Percentiles rank a stretch among this genome's conserved stretches.
Conservation (phyloP, 345 rosid genomes). For the Kernera saxatilis region DNA sequence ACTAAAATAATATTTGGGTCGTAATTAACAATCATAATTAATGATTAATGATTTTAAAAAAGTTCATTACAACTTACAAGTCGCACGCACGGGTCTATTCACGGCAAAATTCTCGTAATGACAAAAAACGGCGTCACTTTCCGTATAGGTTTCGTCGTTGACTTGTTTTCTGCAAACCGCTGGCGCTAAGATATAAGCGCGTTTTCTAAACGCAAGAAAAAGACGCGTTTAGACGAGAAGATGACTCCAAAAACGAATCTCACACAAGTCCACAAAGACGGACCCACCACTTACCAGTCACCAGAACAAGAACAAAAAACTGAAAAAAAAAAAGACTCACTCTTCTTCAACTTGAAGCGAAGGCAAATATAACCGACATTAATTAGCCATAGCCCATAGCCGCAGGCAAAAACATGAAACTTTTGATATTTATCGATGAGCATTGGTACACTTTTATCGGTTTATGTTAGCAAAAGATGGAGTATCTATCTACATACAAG, state of each 20-base stretch:
- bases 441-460: conserved; percentile 6
- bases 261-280: neutral
- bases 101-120: neutral
- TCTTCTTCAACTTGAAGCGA: conserved; percentile 1
- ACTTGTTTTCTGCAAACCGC: neutral
- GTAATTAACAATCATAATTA: neutral
- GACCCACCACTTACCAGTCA: neutral
- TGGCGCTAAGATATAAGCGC: neutral
- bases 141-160: neutral
- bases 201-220: conserved; percentile 9
- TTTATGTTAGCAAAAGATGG: conserved; percentile 12
- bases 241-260: neutral
- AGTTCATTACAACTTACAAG: no score
- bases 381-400: neutral
- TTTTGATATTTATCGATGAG: neutral
- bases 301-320: neutral
- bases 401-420: neutral
- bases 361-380: neutral
- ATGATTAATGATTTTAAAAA: no score
- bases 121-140: neutral
- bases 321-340: neutral
- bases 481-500: conserved; percentile 2
- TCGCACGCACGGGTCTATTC: neutral
- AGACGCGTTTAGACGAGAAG: conserved; percentile 1
- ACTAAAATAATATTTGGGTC: neutral